Evolutionary conservation across 371 early-diverging fungal species (phyloP), one percentile per base, ranked within the genome.

Genomic region (Batkoa obscura): DNA sequence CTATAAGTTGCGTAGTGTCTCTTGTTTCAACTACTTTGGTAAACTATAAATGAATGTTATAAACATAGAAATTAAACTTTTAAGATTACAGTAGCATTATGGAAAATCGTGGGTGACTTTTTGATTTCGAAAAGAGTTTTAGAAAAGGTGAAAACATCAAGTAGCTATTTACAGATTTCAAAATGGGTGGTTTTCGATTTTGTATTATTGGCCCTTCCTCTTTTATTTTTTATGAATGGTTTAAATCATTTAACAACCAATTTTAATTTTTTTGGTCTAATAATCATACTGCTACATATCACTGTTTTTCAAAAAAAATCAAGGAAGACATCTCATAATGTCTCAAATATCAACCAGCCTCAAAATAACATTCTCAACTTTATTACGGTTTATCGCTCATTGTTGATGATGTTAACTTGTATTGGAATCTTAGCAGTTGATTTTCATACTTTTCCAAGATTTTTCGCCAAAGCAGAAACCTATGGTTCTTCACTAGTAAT

Each of bases 371-470:
- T 33, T 74, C 71, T 62, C 61, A 8, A 8, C 6, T 41, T 9
- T n/a, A 41, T 88, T 61, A 83, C 79, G 31, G 76, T 76, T 0
- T 87, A 84, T 65, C 79, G 88, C 4, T 79, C 81, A 5, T 78
- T 75, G 31, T 71, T 86, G 72, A 81, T 83, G 90, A 63, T 83
- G 62, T 49, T 80, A 49, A 88, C 81, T 38, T 93, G 81, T 65
- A 78, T 76, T 39, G 75, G 72, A 9, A 96, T 96, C 54, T 72
- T 96, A 12, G 96, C 94, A 0, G 95, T 96, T 1, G 97, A 96
- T 68, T 96, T 96, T 64, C 73, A 76, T n/a, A 75, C 88, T 33
- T 95, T 93, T 61, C 95, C 95, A 4, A 71, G 91, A 23, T 72
- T 80, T 31, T 90, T 83, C 66, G 89, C 90, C 54, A 96, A 96